Conservation (phyloP, 192 early-diverging fungal genomes). For the Coemansia sp. region DNA sequence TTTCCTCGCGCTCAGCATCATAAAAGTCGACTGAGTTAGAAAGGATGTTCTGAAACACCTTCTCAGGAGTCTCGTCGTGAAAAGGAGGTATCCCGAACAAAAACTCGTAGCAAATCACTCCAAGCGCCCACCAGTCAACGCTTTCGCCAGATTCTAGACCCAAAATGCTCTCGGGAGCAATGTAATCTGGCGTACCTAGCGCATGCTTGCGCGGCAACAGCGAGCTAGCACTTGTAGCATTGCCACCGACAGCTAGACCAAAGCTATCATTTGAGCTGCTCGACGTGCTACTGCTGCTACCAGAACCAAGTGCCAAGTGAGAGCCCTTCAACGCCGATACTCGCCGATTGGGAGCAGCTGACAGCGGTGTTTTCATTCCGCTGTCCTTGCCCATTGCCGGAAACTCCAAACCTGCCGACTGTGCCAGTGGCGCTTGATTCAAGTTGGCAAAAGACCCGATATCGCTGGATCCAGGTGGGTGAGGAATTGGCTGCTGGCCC, state of each 20-base stretch:
- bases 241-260: conserved; percentile 14
- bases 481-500: conserved; percentile 25
- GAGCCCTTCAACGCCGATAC: conserved; percentile 52
- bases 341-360: conserved; percentile 33
- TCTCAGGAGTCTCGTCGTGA: conserved; percentile 43
- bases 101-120: conserved; percentile 91
- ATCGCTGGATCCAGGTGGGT: not conserved
- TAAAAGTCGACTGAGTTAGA: conserved; percentile 37
- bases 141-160: conserved; percentile 70
- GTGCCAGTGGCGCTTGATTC: not conserved
- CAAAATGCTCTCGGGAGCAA: conserved; percentile 93
- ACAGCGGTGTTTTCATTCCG: not conserved
- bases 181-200: conserved; percentile 87
- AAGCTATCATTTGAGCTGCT: conserved; percentile 17
- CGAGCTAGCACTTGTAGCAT: not conserved
- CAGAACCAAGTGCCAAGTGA: not conserved
- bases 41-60: conserved; percentile 47
- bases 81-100: conserved; percentile 86
- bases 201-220: conserved; percentile 35
- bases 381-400: not conserved
- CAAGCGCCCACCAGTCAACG: conserved; percentile 92
- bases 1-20: conserved; percentile 19
- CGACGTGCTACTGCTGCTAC: not conserved
- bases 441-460: too few species aligned
- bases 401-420: not conserved